Conservation (phyloP, 768 basidiomycete genomes). For the Phylloporus sp. region DNA sequence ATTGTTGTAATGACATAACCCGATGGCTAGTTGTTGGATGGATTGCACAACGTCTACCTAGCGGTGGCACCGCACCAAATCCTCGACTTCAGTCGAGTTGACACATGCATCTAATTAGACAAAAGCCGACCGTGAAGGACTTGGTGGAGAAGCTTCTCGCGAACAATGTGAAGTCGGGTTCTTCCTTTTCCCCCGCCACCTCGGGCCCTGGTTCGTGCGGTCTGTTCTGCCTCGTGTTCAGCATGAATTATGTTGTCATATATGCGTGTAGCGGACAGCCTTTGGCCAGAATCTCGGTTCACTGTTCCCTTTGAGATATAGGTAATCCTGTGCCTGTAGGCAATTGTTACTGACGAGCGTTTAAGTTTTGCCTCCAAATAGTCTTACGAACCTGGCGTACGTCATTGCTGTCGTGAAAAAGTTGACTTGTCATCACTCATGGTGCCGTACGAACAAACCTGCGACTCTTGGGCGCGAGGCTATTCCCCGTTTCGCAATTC, state of each 20-base stretch:
- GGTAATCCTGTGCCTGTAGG: slow-evolving; percentile 13
- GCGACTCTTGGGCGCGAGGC: slow-evolving; percentile 16
- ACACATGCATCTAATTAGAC: slow-evolving; percentile 10
- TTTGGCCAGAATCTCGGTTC: slow-evolving; percentile 2
- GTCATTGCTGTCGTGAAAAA: slow-evolving; percentile 25
- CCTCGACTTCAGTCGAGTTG: slow-evolving; percentile 3
- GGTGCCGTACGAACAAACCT: slow-evolving; percentile 8
- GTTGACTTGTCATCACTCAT: slow-evolving; percentile 7
- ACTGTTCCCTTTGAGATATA: slow-evolving; percentile 1
- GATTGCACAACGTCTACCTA: slow-evolving; percentile 4
- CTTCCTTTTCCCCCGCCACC: slow-evolving; percentile 7
- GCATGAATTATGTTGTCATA: slow-evolving; percentile 13
- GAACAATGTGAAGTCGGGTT: slow-evolving; percentile 1
- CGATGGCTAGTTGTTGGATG: not conserved
- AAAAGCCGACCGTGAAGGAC: slow-evolving; percentile 5
- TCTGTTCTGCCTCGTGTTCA: slow-evolving; percentile 23
- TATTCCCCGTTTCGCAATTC: slow-evolving; percentile 17
- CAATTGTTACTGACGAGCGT: slow-evolving; percentile 7
- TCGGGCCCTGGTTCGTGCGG: slow-evolving; percentile 4
- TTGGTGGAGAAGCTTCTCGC: slow-evolving; percentile 8
- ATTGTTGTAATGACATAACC: slow-evolving; percentile 5
- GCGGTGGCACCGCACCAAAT: not conserved
- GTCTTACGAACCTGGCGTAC: slow-evolving; percentile 19
- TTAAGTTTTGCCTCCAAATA: slow-evolving; percentile 26
- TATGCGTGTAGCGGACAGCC: slow-evolving; percentile 14